Base-by-base conservation (phyloP, 495 filamentous ascomycete species). In the Daldinia decipiens region DNA sequence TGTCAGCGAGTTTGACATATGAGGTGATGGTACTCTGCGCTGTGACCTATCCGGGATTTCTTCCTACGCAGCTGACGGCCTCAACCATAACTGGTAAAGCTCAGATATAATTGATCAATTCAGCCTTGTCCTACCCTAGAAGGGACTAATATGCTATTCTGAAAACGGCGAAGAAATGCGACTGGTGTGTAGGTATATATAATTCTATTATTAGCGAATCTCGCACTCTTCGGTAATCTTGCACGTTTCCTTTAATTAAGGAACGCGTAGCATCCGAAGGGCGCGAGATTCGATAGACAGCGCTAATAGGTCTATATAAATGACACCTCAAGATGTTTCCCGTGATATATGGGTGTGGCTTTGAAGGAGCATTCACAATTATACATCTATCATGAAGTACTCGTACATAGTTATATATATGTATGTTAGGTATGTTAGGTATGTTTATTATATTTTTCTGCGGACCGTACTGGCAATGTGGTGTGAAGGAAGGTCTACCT, bases 1-100 rank as follows among this genome's bases (percentile, higher is more conserved):
- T 32, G 52, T 11, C 17, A 55, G 52, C 52, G 29, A 45, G 61
- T 56, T 64, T 64, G 36, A 43, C 13, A 8, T 64, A 45, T 39
- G 15, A 21, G 15, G 51, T 50, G 40, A 32, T 64, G 61, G 26
- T 45, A 64, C 61, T 24, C 50, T 55, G 24, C 51, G 36, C 43
- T 56, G 51, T 24, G 36, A 55, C 61, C 51, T 17, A 62, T 39
- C 59, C 19, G 7, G 12, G 27, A 21, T 62, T 24, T 45, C 59
- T 64, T 64, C 54, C 36, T 64, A 45, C 50, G n/a, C 26, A 17
- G 19, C 8, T 2, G 11, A 47, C 3, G 19, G 12, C 19, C 43
- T 55, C 31, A 31, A 27, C 26, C 15, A 13, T 32, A 45, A 45
- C 17, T 7, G 21, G 40, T 45, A 45, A 19, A 24, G 7, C n/a